Conservation (phyloP, 306 rosid species). For the Corylus heterophylla region DNA sequence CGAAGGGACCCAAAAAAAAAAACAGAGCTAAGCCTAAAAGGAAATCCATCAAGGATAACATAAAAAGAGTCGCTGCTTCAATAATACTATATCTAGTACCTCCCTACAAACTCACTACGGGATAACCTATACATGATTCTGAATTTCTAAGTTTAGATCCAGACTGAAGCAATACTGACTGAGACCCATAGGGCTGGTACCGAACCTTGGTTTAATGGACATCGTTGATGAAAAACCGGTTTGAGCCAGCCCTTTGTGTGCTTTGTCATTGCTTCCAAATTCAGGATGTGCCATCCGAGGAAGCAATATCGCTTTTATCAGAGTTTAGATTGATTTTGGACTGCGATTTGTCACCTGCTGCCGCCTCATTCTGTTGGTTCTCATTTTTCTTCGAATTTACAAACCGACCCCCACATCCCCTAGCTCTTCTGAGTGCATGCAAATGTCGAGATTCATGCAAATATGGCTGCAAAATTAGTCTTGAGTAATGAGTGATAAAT, state of each 20-base stretch:
- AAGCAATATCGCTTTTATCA: slow-evolving; percentile 42
- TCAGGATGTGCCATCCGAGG: slow-evolving; percentile 45
- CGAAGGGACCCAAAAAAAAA: not conserved
- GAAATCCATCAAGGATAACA: slow-evolving; percentile 16
- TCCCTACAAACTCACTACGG: slow-evolving; percentile 60
- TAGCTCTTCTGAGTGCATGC: slow-evolving; percentile 63
- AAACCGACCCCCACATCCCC: slow-evolving; percentile 71
- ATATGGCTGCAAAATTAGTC: slow-evolving; percentile 58
- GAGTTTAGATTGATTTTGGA: slow-evolving; percentile 51
- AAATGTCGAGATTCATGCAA: slow-evolving; percentile 68
- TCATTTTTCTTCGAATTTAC: slow-evolving; percentile 57
- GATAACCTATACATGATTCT: slow-evolving; percentile 57
- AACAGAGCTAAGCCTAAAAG: not conserved
- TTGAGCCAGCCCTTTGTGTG: not conserved
- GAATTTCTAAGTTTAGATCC: slow-evolving; percentile 43
- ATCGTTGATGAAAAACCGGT: slow-evolving; percentile 22
- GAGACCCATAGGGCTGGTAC: slow-evolving; percentile 34
- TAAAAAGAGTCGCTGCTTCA: slow-evolving; percentile 2
- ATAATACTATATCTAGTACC: slow-evolving; percentile 34
- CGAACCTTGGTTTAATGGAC: slow-evolving; percentile 29
- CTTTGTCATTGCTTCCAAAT: slow-evolving; percentile 19
- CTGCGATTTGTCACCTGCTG: slow-evolving; percentile 46
- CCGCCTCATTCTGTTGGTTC: slow-evolving; percentile 39
- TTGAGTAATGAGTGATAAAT: not conserved
- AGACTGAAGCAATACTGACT: slow-evolving; percentile 36